Evolutionary conservation across 2,329 filamentous ascomycete genomes (phyloP).

Genomic region (Colletotrichum sp.): DNA sequence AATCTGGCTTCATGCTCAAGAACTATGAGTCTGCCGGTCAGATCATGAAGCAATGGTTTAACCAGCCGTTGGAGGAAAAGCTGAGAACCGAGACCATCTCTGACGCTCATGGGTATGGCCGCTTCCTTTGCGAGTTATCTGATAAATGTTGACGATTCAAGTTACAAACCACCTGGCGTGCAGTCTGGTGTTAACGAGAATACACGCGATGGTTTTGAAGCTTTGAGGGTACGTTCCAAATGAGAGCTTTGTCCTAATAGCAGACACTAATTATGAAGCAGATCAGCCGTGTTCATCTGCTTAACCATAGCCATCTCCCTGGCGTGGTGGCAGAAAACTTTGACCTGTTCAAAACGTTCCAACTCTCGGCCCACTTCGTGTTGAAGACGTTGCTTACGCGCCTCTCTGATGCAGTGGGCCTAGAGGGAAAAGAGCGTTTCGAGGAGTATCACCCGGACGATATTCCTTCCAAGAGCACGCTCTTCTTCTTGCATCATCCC

Average conservation of each 20-base stretch:
- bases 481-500: neutral
- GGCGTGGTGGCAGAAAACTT: neutral
- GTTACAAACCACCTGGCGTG: neutral
- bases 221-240: neutral
- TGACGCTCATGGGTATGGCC: neutral
- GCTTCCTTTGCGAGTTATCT: rapidly evolving
- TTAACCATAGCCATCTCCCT: neutral
- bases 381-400: neutral
- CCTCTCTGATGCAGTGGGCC: neutral
- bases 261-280: rapidly evolving
- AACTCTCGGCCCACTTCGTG: neutral
- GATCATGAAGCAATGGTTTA: neutral
- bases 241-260: neutral
- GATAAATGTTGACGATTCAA: rapidly evolving
- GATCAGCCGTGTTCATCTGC: neutral
- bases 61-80: neutral
- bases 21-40: neutral
- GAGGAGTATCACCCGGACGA: neutral
- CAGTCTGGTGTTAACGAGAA: neutral
- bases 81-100: neutral
- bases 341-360: neutral
- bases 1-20: neutral
- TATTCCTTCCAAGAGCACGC: neutral
- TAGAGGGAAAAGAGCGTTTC: neutral
- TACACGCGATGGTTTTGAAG: neutral